A percentile compares a stretch with the other conserved stretches of the same genome.
Conservation (phyloP, 805 yeast genomes). For the Metschnikowia kofuensis region DNA sequence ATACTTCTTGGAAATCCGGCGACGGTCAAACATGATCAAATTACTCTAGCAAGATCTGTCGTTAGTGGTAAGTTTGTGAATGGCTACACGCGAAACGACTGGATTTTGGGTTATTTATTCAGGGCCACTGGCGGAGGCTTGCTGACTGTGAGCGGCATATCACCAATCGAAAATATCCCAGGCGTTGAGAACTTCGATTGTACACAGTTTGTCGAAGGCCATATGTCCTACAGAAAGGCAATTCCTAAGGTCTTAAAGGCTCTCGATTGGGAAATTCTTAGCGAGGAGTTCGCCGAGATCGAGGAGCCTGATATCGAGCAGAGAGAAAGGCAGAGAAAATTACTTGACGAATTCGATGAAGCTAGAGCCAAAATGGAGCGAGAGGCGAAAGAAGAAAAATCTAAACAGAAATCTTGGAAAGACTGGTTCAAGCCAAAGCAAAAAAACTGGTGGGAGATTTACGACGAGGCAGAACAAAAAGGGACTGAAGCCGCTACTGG, state of each 20-base stretch:
- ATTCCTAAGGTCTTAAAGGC: conserved; percentile 76
- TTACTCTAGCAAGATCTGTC: conserved; percentile 74
- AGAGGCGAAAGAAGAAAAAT: conserved; percentile 33
- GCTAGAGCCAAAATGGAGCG: conserved; percentile 63
- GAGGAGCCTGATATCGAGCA: conserved; percentile 94
- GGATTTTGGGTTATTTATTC: conserved; percentile 93
- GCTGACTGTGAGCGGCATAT: conserved; percentile 85
- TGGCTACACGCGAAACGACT: conserved; percentile 88
- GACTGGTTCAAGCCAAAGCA: conserved; percentile 47
- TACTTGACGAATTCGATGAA: conserved; percentile 82
- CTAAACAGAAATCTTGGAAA: conserved; percentile 44
- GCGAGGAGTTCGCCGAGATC: conserved; percentile 91
- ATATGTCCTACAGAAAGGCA: conserved; percentile 94
- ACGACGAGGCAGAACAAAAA: conserved; percentile 30
- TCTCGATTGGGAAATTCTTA: conserved; percentile 75
- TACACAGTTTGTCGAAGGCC: conserved; percentile 86
- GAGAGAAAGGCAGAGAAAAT: conserved; percentile 75
- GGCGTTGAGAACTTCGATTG: conserved; percentile 85
- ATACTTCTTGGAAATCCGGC: conserved; percentile 85
- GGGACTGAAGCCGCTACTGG: conserved; percentile 8
- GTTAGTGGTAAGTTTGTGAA: conserved; percentile 88
- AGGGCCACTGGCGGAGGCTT: conserved; percentile 96
- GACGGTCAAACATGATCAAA: conserved; percentile 72
- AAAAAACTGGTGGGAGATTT: conserved; percentile 59
- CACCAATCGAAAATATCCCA: conserved; percentile 60